Percentiles rank a stretch among this genome's conserved stretches.
phyloP scores from a whole-genome alignment of 2,329 filamentous ascomycete genomes.

The Cladorrhinum sp. region DNA sequence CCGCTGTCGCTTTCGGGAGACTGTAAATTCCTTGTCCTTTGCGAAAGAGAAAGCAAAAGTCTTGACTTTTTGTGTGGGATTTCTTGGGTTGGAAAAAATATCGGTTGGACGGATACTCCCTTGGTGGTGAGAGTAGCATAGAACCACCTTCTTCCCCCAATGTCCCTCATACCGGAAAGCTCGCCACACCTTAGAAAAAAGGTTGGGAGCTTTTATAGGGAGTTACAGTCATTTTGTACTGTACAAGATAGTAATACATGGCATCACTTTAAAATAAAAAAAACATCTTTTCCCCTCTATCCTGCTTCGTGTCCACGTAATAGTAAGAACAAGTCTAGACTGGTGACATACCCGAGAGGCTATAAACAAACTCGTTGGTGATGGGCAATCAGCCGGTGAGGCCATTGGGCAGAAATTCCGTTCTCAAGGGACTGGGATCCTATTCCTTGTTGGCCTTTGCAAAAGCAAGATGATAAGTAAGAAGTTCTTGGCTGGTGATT shows the following conservation, averaged over 20 bases:
- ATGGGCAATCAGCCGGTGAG: neutral
- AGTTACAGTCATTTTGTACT: conserved; percentile 7
- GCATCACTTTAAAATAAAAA: neutral
- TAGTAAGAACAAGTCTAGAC: neutral
- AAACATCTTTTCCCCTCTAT: conserved; percentile 7
- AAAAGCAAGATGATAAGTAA: conserved; percentile 44
- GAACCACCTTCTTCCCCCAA: conserved; percentile 4
- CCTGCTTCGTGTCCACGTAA: neutral
- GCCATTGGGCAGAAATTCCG: neutral
- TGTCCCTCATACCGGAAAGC: conserved; percentile 1
- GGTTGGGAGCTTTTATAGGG: neutral
- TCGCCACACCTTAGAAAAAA: neutral
- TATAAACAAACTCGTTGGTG: conserved; percentile 11
- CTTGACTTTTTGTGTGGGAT: neutral
- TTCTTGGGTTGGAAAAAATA: neutral
- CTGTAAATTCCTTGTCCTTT: neutral
- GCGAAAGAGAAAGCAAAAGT: neutral
- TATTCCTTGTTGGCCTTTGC: conserved; percentile 10
- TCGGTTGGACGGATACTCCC: neutral
- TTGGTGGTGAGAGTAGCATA: neutral
- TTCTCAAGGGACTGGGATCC: neutral
- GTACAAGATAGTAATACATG: conserved; percentile 2
- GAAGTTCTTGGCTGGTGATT: conserved; percentile 57
- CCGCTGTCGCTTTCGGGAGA: conserved; percentile 7
- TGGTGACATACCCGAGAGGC: neutral